Conservation (phyloP, 108 stramenopile species). For the Pseudonitzschia multiseries region DNA sequence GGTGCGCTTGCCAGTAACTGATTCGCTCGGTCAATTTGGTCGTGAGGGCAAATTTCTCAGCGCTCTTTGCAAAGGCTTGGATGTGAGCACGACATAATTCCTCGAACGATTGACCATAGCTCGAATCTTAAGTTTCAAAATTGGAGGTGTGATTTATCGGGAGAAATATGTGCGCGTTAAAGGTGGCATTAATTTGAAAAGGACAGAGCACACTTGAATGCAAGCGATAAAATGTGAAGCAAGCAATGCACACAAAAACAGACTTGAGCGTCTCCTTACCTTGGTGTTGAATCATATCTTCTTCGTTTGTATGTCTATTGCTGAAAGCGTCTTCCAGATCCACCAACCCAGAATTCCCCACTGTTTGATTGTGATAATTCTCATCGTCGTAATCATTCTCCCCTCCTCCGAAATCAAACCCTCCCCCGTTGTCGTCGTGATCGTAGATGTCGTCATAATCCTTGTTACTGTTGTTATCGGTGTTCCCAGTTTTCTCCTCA, state of each 20-base stretch:
- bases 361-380: constrained; percentile 48
- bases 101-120: constrained; percentile 78
- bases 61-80: constrained; percentile 83
- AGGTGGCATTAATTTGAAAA: neutral
- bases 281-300: neutral
- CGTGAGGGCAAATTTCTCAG: constrained; percentile 88
- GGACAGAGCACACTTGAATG: too few relatives aligned
- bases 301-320: neutral
- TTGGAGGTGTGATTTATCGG: neutral
- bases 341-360: constrained; percentile 46
- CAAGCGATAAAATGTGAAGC: neutral
- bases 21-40: constrained; percentile 90
- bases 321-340: constrained; percentile 37
- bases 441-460: constrained; percentile 32
- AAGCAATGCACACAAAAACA: neutral
- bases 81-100: constrained; percentile 90
- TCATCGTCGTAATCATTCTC: constrained; percentile 19
- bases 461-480: constrained; percentile 30
- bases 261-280: constrained; percentile 5
- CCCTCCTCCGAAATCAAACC: constrained; percentile 41
- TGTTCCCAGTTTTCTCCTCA: neutral
- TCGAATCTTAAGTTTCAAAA: neutral
- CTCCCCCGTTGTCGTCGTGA: constrained; percentile 46
- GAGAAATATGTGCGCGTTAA: neutral
- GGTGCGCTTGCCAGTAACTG: constrained; percentile 79